phyloP scores from a whole-genome alignment of 345 rosid genomes.

The Murraya koenigii region DNA sequence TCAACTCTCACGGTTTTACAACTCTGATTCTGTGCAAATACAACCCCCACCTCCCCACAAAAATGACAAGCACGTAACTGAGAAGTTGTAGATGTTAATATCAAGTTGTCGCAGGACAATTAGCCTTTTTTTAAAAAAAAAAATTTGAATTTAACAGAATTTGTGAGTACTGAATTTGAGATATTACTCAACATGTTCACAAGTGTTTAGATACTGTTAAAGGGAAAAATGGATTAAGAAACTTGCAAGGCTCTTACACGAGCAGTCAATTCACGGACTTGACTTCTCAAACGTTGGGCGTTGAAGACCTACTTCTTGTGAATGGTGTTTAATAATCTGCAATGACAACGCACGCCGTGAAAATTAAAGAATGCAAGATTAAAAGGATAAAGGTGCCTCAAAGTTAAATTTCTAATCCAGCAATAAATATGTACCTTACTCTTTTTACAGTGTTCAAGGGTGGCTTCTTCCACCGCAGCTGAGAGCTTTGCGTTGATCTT shows the following conservation, averaged over 20 bases:
- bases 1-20: not conserved
- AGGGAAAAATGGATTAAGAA: constrained; percentile 27
- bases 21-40: not conserved
- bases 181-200: no score
- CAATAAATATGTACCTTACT: constrained; percentile 48
- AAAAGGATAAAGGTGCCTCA: not conserved
- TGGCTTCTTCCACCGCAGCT: constrained; percentile 86
- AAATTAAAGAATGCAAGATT: not conserved
- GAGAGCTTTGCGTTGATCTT: constrained; percentile 86
- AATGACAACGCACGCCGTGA: not conserved
- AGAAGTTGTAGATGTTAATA: no score
- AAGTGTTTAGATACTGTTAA: no score
- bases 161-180: no score
- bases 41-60: not conserved
- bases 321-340: constrained; percentile 90
- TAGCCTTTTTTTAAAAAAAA: no score
- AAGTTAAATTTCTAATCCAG: not conserved
- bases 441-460: constrained; percentile 82
- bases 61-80: not conserved
- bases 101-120: not conserved
- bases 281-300: constrained; percentile 77
- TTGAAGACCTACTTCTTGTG: constrained; percentile 82
- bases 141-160: no score
- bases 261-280: constrained; percentile 79
- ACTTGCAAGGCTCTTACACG: constrained; percentile 79